phyloP scores from a whole-genome alignment of 148 eudicot genomes.

The Silene latifolia region DNA sequence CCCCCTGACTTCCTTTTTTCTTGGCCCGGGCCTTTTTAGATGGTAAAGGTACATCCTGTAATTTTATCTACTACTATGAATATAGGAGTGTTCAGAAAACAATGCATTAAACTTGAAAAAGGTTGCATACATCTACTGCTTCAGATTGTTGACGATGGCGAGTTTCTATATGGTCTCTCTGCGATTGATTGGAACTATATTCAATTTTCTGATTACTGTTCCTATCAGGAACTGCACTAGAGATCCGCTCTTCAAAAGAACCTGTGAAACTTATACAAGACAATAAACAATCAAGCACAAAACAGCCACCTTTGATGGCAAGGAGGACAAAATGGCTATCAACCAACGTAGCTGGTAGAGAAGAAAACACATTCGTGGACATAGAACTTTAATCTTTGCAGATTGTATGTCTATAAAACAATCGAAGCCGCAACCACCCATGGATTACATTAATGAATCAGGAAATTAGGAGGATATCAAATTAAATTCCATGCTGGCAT shows the following conservation, averaged over 20 bases:
- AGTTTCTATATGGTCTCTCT: conserved; percentile 34
- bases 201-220: conserved; percentile 35
- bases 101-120: conserved; percentile 1
- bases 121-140: conserved; percentile 42
- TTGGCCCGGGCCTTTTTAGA: conserved; percentile 62
- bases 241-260: conserved; percentile 50
- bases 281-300: conserved; percentile 40
- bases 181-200: conserved; percentile 30
- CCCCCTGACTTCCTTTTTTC: conserved; percentile 59
- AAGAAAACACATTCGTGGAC: background rate
- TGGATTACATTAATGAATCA: background rate
- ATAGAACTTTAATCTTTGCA: background rate
- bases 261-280: conserved; percentile 78
- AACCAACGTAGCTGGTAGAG: background rate
- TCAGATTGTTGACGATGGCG: conserved; percentile 38
- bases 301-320: background rate
- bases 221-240: conserved; percentile 34
- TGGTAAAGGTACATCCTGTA: conserved; percentile 59
- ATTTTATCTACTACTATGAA: conserved; percentile 15
- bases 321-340: background rate
- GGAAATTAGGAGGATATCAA: background rate
- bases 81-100: conserved; percentile 15
- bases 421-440: conserved; percentile 12
- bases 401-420: background rate
- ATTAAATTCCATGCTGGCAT: background rate